Evolutionary conservation across 768 basidiomycete species (phyloP).

Genomic region (Pseudohyphozyma bogoriensis): DNA sequence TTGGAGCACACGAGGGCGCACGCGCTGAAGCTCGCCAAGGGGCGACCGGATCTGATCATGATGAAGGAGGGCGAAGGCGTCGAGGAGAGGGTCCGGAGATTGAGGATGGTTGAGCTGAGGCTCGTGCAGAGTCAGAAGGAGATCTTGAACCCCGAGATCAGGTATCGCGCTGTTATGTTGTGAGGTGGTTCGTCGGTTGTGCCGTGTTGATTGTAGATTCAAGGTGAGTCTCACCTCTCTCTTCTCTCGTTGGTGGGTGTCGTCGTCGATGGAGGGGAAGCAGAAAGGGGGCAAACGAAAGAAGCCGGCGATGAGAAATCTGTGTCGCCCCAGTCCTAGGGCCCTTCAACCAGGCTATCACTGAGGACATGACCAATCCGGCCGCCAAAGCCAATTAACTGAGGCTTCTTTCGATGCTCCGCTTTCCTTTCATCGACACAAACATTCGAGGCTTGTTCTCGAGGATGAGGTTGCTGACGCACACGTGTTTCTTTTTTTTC

Average conservation of each 20-base stretch:
- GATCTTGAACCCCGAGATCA: conserved; percentile 25
- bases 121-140: conserved; percentile 50
- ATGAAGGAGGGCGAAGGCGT: conserved; percentile 25
- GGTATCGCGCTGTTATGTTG: conserved; percentile 25
- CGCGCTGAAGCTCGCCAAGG: conserved; percentile 51
- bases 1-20: conserved; percentile 53
- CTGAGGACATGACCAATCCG: conserved; percentile 24
- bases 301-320: conserved; percentile 31
- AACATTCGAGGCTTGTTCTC: too few species aligned
- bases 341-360: conserved; percentile 5
- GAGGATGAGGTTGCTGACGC: too few species aligned
- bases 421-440: too few species aligned
- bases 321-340: conserved; percentile 35
- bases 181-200: not conserved
- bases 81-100: conserved; percentile 56
- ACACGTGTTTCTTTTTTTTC: too few species aligned
- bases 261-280: not conserved
- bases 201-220: not conserved
- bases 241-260: not conserved
- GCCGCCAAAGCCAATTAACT: conserved; percentile 11
- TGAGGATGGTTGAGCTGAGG: conserved; percentile 75
- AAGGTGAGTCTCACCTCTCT: not conserved
- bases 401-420: not conserved
- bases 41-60: conserved; percentile 53
- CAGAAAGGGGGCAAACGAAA: not conserved